Conservation (phyloP, 495 filamentous ascomycete genomes). For the Xylaria sp. region DNA sequence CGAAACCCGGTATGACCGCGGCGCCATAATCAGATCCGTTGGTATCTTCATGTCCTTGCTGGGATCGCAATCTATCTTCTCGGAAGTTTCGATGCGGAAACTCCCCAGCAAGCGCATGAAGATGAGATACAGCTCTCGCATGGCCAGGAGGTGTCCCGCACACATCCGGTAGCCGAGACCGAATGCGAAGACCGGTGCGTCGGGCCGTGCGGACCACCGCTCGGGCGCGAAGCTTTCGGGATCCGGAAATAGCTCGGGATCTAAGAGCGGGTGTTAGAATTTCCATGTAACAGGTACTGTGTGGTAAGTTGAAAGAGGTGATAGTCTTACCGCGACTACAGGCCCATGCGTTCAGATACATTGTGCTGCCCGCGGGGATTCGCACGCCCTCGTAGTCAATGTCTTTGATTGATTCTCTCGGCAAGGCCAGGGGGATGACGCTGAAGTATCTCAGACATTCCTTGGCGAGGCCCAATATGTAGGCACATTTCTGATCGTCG, state of each 20-base stretch:
- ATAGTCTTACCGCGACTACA: constrained; percentile 62
- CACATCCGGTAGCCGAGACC: constrained; percentile 73
- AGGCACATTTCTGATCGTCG: constrained; percentile 68
- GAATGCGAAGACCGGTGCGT: constrained; percentile 67
- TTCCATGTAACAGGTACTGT: not conserved
- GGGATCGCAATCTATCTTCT: constrained; percentile 61
- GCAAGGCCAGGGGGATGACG: constrained; percentile 67
- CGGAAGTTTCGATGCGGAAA: constrained; percentile 61
- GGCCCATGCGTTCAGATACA: constrained; percentile 71
- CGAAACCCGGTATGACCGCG: constrained; percentile 60
- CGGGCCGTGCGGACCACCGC: constrained; percentile 67
- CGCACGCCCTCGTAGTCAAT: constrained; percentile 61
- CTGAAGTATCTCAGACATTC: constrained; percentile 67
- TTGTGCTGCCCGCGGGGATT: constrained; percentile 65
- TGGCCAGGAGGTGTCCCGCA: constrained; percentile 66
- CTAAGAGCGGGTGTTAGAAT: constrained; percentile 35
- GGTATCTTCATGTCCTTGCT: constrained; percentile 62
- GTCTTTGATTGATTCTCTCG: constrained; percentile 65
- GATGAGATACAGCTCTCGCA: constrained; percentile 69
- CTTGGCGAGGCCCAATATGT: constrained; percentile 63
- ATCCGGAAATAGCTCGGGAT: constrained; percentile 64
- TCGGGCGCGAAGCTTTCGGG: constrained; percentile 67
- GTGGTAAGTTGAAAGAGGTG: not conserved
- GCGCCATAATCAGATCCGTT: constrained; percentile 64
- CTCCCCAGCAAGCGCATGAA: constrained; percentile 67